Conservation (phyloP, 768 basidiomycete species). For the Tulasnella calospora region DNA sequence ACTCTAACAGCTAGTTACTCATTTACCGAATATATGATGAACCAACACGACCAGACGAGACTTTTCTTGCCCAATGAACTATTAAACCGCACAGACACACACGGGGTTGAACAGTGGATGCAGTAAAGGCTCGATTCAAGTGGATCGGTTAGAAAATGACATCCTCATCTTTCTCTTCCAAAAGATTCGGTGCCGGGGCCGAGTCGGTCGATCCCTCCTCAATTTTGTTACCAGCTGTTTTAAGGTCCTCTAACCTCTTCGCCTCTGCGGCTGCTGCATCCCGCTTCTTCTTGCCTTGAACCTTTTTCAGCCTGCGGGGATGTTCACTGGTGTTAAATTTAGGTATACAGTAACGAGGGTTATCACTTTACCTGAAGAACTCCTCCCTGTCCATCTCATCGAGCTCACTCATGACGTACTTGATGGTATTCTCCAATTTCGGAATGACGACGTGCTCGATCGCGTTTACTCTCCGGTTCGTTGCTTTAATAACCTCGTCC, state of each 20-base stretch:
- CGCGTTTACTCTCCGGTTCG: slow-evolving; percentile 96
- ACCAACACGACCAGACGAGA: background rate
- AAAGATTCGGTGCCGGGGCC: slow-evolving; percentile 53
- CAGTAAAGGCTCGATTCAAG: background rate
- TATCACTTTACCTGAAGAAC: slow-evolving; percentile 66
- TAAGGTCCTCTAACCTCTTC: slow-evolving; percentile 30
- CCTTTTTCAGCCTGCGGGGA: slow-evolving; percentile 80
- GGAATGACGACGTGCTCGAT: slow-evolving; percentile 98
- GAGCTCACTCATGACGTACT: slow-evolving; percentile 93
- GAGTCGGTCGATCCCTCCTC: slow-evolving; percentile 32
- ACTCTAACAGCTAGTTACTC: background rate
- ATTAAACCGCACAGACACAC: background rate
- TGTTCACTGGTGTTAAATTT: background rate
- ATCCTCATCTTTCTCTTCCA: slow-evolving; percentile 85
- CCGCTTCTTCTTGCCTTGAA: slow-evolving; percentile 95
- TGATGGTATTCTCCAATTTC: slow-evolving; percentile 92
- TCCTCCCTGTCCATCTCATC: slow-evolving; percentile 99
- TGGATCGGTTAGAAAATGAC: slow-evolving; percentile 67
- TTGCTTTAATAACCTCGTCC: slow-evolving; percentile 98
- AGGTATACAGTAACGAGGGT: background rate
- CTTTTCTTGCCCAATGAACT: background rate
- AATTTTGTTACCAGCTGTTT: slow-evolving; percentile 36
- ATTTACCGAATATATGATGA: background rate
- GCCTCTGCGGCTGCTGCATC: slow-evolving; percentile 49
- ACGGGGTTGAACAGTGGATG: background rate